Percentiles rank a stretch among this genome's conserved stretches.
phyloP scores from a whole-genome alignment of 2,329 filamentous ascomycete species.

The Paraphoma sp. region DNA sequence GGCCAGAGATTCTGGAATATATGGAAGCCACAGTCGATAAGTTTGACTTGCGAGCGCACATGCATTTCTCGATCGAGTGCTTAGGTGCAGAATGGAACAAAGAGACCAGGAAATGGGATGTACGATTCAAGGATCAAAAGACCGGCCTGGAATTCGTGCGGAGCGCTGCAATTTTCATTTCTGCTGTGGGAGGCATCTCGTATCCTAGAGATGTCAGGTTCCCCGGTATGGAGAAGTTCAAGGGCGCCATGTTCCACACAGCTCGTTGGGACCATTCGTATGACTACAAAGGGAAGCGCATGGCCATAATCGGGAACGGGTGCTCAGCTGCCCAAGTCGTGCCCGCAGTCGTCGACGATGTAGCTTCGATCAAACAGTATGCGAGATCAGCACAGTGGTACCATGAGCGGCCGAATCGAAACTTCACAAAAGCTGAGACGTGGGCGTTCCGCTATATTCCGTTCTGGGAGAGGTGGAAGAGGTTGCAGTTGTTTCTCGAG shows the following conservation, averaged over 20 bases:
- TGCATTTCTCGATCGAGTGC: constrained; percentile 57
- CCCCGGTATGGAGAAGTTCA: constrained; percentile 50
- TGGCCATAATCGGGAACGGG: constrained; percentile 53
- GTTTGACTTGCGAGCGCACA: constrained; percentile 57
- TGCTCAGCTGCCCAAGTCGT: constrained; percentile 53
- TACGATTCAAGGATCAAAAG: constrained; percentile 50
- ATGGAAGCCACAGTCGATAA: constrained; percentile 55
- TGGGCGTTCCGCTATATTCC: constrained; percentile 47
- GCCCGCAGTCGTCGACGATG: constrained; percentile 46
- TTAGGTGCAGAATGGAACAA: constrained; percentile 55
- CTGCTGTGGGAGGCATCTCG: constrained; percentile 50
- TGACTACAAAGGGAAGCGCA: constrained; percentile 44
- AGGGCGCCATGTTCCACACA: constrained; percentile 50
- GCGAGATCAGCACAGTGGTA: constrained; percentile 41
- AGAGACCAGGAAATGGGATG: constrained; percentile 53
- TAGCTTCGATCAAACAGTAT: constrained; percentile 48
- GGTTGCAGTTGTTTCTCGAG: constrained; percentile 13
- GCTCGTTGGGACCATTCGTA: constrained; percentile 53
- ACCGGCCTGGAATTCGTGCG: constrained; percentile 47
- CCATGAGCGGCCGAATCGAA: constrained; percentile 42
- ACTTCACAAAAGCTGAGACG: constrained; percentile 36
- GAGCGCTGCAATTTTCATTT: constrained; percentile 48
- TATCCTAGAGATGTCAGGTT: constrained; percentile 38
- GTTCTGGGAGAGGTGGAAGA: constrained; percentile 13
- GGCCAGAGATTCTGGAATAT: constrained; percentile 55